A percentile compares a stretch with the other conserved stretches of the same genome.
These are phyloP conservation scores for Mrakia gelida DNA, from an alignment of 768 basidiomycete genomes.

Conservation along the genomic window DNA sequence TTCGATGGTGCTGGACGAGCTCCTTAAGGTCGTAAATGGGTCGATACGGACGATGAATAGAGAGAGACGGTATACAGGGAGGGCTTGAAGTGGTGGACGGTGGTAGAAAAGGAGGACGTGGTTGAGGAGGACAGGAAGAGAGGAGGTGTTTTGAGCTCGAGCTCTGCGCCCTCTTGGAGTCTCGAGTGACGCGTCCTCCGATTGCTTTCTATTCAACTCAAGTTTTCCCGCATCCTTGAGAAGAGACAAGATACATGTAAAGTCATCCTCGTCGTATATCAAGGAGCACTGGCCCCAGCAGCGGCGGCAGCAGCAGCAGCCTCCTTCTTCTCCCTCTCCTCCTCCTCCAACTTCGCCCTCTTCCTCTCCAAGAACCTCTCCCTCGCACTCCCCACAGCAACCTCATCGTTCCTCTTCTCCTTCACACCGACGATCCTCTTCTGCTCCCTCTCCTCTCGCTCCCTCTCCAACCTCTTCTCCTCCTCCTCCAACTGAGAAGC, in stretches of 20 bases:
- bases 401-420: constrained; percentile 68
- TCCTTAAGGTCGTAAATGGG: background rate
- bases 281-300: background rate
- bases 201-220: background rate
- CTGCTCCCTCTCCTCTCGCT: constrained; percentile 56
- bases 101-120: background rate
- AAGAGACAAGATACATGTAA: no score
- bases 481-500: constrained; percentile 74
- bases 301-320: background rate
- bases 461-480: constrained; percentile 55
- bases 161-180: background rate
- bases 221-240: no score
- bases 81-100: background rate
- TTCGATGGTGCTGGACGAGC: background rate
- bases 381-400: constrained; percentile 66
- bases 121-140: background rate
- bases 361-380: constrained; percentile 76
- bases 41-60: no score
- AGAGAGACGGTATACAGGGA: background rate
- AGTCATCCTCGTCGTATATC: no score
- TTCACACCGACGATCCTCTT: constrained; percentile 42
- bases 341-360: constrained; percentile 63
- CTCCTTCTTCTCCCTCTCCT: constrained; percentile 26
- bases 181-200: background rate
- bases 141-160: background rate